Evolutionary conservation across 164 flowering plant genomes (phyloP), one percentile per base, ranked within the genome.

Genomic region (Santalum album): DNA sequence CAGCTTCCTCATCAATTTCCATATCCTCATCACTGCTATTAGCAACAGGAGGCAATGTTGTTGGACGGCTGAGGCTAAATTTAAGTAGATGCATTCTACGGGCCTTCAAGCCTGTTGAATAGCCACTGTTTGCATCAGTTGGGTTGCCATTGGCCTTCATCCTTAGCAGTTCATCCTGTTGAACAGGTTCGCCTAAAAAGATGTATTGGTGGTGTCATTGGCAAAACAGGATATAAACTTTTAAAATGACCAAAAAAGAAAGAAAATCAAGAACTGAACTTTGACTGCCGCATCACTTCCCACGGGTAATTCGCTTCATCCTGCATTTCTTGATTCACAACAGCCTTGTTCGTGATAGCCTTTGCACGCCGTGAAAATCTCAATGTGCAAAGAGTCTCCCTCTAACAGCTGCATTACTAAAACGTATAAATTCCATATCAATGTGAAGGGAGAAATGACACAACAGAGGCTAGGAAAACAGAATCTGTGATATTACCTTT

Each of bases 301-400:
- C 97, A 81, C 74, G 90, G 65, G 57, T 72, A 65, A 59, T 86
- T 82, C 42, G 84, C 92, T 72, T 94, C 96, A 63, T 94, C 90
- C 68, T 87, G 82, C 79, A 76, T 83, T 53, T 77, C 83, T 78
- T 90, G 97, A 84, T 94, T 94, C 38, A 94, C 84, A 63, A 80
- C 79, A 27, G 97, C 99, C 65, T 84, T 90, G 65, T 94, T 94
- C 72, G 87, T 84, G 17, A 94, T 82, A 50, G 90, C 90, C 75
- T 94, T 94, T 20, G 95, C 99, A 54, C 96, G 90, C 64, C 90
- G 99, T 40, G 99, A 97, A 69, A 94, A 94, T 64, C 99, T 74
- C 64, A 94, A 59, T 1, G 99, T 94, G 66, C 99, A 86, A 25
- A 82, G 73, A 25, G 95, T 87, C 63, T 94, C 99, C 64, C 86